phyloP scores from a whole-genome alignment of 1,139 yeast genomes.

The Geotrichum siamense region DNA sequence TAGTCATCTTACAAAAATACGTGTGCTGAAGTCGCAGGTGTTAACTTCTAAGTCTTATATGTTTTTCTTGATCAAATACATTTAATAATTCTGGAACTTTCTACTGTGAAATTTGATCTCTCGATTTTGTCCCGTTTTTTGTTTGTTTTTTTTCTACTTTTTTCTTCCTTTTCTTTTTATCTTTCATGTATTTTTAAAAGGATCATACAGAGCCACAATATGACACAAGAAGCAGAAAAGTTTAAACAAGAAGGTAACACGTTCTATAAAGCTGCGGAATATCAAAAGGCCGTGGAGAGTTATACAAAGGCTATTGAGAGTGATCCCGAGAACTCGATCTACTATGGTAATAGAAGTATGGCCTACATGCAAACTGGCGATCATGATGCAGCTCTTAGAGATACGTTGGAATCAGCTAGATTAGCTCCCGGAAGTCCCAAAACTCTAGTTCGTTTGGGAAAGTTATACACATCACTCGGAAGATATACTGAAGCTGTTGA shows the following conservation, averaged over 20 bases:
- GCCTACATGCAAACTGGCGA: conserved; percentile 56
- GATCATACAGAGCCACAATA: no score
- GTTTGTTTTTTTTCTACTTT: neutral
- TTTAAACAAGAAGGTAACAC: conserved; percentile 36
- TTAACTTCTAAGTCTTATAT: neutral
- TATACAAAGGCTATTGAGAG: conserved; percentile 36
- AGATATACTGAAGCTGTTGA: conserved; percentile 33
- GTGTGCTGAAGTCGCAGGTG: no score
- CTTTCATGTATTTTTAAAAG: neutral
- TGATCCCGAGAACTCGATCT: conserved; percentile 36
- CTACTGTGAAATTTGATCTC: conserved; percentile 6
- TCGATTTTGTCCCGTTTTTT: neutral
- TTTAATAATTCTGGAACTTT: conserved; percentile 14
- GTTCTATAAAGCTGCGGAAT: conserved; percentile 35
- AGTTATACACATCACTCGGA: conserved; percentile 34
- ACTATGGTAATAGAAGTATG: conserved; percentile 77
- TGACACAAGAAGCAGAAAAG: conserved; percentile 27
- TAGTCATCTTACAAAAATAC: no score
- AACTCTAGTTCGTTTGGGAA: conserved; percentile 34
- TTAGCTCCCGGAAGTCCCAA: conserved; percentile 34
- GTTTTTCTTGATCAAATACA: neutral
- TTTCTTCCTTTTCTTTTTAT: conserved; percentile 1
- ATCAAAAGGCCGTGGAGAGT: conserved; percentile 32
- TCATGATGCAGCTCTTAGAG: conserved; percentile 52
- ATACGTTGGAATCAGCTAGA: conserved; percentile 35